phyloP scores from a whole-genome alignment of 1,284 basidiomycete species.

The Ceratorhiza oryzae-sativae region DNA sequence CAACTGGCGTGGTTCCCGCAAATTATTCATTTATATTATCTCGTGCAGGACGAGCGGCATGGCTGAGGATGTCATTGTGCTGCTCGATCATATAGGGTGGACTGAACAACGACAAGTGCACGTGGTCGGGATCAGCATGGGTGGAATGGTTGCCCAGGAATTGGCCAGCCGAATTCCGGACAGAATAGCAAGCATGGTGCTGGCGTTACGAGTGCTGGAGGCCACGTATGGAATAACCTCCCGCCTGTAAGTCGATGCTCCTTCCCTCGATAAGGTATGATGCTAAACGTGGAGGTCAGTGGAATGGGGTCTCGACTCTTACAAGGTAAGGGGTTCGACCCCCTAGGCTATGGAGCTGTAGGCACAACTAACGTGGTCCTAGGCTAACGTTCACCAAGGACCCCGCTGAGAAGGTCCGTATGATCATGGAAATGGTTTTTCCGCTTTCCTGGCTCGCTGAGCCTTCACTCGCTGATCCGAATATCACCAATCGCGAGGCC shows the following conservation, averaged over 20 bases:
- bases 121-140: constrained; percentile 80
- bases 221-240: constrained; percentile 62
- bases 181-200: constrained; percentile 69
- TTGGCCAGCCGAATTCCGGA: constrained; percentile 70
- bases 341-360: background rate
- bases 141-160: constrained; percentile 84
- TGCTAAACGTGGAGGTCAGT: constrained; percentile 47
- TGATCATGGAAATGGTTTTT: constrained; percentile 67
- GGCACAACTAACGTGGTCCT: constrained; percentile 5
- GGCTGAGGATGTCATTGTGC: constrained; percentile 75
- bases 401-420: constrained; percentile 59
- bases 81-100: constrained; percentile 80
- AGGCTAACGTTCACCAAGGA: constrained; percentile 60
- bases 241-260: constrained; percentile 59
- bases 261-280: background rate
- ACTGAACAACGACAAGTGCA: constrained; percentile 66
- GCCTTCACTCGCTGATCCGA: constrained; percentile 59
- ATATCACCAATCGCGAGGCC: constrained; percentile 68
- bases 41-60: constrained; percentile 69
- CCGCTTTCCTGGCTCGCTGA: constrained; percentile 66
- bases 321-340: constrained; percentile 46
- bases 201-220: constrained; percentile 78
- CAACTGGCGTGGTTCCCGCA: constrained; percentile 1
- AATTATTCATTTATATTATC: constrained; percentile 9
- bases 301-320: constrained; percentile 57